A percentile compares a stretch with the other conserved stretches of the same genome.
Evolutionary conservation across 129 eudicot genomes (phyloP).

Genomic region (Erigeron canadensis): DNA sequence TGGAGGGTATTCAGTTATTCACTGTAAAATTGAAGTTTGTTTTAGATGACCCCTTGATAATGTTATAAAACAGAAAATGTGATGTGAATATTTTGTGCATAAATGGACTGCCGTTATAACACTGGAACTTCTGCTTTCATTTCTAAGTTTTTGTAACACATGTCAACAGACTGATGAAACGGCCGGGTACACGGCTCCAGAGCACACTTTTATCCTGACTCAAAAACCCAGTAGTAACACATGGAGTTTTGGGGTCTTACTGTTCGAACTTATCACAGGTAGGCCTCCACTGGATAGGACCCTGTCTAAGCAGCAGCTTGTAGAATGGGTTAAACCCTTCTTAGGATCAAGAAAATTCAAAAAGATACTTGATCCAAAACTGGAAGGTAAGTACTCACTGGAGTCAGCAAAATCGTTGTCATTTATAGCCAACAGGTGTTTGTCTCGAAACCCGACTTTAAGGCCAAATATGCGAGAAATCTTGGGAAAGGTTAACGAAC

Average conservation of each 20-base stretch:
- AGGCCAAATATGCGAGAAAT: not conserved
- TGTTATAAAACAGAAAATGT: too few relatives aligned
- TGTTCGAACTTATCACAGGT: not conserved
- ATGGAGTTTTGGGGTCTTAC: not conserved
- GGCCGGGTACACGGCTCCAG: not conserved
- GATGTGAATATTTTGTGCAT: too few relatives aligned
- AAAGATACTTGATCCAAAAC: not conserved
- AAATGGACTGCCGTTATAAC: too few relatives aligned
- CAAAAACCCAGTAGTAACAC: not conserved
- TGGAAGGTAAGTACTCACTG: not conserved
- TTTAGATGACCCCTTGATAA: too few relatives aligned
- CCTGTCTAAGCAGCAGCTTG: not conserved
- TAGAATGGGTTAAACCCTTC: not conserved
- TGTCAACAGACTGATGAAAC: not conserved
- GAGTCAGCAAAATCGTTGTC: not conserved
- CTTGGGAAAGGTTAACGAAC: not conserved
- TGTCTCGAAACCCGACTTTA: not conserved
- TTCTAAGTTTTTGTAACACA: not conserved
- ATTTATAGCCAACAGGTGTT: not conserved
- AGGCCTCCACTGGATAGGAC: not conserved
- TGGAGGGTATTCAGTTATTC: too few relatives aligned
- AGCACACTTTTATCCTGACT: not conserved
- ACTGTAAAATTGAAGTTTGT: too few relatives aligned
- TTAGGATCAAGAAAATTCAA: not conserved
- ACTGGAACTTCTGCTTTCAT: too few relatives aligned